Base-by-base conservation (phyloP, 352 stramenopile genomes). In the Phytophthora brassicae region DNA sequence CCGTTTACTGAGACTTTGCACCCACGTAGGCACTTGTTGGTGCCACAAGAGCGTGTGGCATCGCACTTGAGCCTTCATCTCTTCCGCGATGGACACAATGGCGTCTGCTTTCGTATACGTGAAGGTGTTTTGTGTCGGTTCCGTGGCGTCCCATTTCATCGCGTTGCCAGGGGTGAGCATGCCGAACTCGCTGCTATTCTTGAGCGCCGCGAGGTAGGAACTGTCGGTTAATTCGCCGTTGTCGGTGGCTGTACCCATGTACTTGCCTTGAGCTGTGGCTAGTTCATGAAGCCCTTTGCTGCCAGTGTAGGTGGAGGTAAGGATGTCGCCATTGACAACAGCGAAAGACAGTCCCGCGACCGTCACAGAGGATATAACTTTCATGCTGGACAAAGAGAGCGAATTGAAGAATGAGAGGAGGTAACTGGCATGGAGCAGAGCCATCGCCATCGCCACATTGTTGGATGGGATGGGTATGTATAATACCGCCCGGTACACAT, bases 131-230 rank as follows among this genome's bases (percentile, higher is more conserved):
- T 75, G 62, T 13, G 31, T 61, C 6, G 47, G 26, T 28, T 72
- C 67, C 0, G 63, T 72, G 17, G 51, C 51, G 50, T 71, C 64
- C 64, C 64, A 71, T 47, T 74, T 74, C 66, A 74, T 70, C 36
- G 62, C 50, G 49, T 75, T 75, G 11, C 57, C 63, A 2, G 67
- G 54, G 1, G 67, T 72, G 54, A 72, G 23, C 67, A 75, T 75
- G 31, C 67, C 63, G 13, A 72, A 75, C 23, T 75, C 63, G 6
- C 50, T 36, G 19, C 48, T 17, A 23, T 72, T 69, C 56, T 72
- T 61, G 35, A 75, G 57, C 7, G 58, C 48, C 44, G 62, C 59
- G n/a, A 66, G 59, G 56, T 58, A 11, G 46, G 31, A 39, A 69
- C 57, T 44, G 59, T 69, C 22, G 60, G 52, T 35, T 66, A 31